These are phyloP conservation scores for Arxiozyma slooffiae DNA, from an alignment of 1,139 yeast genomes.

Conservation along the genomic window DNA sequence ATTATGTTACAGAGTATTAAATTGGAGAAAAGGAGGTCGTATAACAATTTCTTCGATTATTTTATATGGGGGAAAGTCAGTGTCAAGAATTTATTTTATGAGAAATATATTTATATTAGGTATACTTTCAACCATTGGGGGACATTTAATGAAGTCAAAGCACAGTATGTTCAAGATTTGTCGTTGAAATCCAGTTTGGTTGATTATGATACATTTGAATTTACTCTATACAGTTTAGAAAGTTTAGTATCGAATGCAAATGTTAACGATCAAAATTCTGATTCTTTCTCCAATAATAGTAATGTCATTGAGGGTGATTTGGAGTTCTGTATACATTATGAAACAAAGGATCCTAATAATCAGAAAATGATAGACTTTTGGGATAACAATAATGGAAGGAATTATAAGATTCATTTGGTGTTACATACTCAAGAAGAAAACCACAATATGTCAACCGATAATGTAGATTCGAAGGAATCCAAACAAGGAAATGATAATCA, in stretches of 20 bases:
- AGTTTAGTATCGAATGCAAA: slow-evolving; percentile 7
- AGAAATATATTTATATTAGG: slow-evolving; percentile 23
- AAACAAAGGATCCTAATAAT: slow-evolving; percentile 16
- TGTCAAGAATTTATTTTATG: slow-evolving; percentile 26
- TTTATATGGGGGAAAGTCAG: slow-evolving; percentile 18
- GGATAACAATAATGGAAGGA: slow-evolving; percentile 27
- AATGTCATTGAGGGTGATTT: slow-evolving; percentile 2
- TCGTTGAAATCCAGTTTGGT: slow-evolving; percentile 3
- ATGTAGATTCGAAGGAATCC: not conserved
- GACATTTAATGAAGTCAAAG: slow-evolving; percentile 21
- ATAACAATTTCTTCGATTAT: slow-evolving; percentile 4
- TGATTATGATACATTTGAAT: slow-evolving; percentile 22
- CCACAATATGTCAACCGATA: slow-evolving; percentile 7
- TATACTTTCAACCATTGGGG: slow-evolving; percentile 27
- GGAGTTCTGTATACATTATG: slow-evolving; percentile 27
- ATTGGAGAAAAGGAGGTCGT: slow-evolving; percentile 11
- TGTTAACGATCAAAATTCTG: not conserved
- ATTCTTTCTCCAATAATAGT: not conserved
- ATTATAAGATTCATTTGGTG: slow-evolving; percentile 21
- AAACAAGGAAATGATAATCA: no score
- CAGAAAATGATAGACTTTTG: slow-evolving; percentile 18
- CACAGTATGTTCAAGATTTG: slow-evolving; percentile 16
- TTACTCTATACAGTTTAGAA: slow-evolving; percentile 17
- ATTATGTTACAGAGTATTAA: slow-evolving; percentile 23
- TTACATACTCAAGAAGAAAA: slow-evolving; percentile 24